These are phyloP conservation scores for Aspergillus homomorphus DNA, from an alignment of 495 filamentous ascomycete genomes.

Conservation along the genomic window DNA sequence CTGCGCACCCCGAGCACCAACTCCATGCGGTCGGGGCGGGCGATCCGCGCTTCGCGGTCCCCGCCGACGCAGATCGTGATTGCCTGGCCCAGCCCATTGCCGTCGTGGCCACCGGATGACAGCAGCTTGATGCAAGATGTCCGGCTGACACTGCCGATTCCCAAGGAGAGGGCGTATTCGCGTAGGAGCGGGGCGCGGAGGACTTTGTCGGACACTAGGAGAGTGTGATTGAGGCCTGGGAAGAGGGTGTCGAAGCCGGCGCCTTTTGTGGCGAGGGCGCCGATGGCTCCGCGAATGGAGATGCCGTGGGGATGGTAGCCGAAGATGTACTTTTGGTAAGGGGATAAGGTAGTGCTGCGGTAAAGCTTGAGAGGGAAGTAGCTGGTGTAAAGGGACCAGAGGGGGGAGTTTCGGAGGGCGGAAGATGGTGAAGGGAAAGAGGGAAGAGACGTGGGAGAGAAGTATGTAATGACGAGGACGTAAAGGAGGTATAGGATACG, in stretches of 20 bases:
- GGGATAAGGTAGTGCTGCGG: conserved; percentile 44
- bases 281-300: conserved; percentile 78
- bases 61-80: conserved; percentile 11
- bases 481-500: conserved; percentile 54
- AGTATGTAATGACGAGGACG: conserved; percentile 62
- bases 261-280: conserved; percentile 73
- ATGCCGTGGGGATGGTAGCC: conserved; percentile 88
- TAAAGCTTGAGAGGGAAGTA: conserved; percentile 15
- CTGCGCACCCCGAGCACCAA: background rate
- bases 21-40: background rate
- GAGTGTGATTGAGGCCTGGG: conserved; percentile 70
- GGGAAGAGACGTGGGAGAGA: conserved; percentile 65
- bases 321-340: conserved; percentile 80
- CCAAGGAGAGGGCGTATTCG: conserved; percentile 8
- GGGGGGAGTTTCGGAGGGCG: conserved; percentile 54
- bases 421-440: conserved; percentile 60
- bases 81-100: conserved; percentile 1
- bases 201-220: conserved; percentile 5
- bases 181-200: conserved; percentile 10
- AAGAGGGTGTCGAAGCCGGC: conserved; percentile 75
- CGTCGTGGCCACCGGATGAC: conserved; percentile 1
- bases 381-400: conserved; percentile 9
- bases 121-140: background rate
- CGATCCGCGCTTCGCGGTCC: conserved; percentile 1
- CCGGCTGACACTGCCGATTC: conserved; percentile 6